phyloP scores from a whole-genome alignment of 106 monocot genomes.

The Acorus calamus region DNA sequence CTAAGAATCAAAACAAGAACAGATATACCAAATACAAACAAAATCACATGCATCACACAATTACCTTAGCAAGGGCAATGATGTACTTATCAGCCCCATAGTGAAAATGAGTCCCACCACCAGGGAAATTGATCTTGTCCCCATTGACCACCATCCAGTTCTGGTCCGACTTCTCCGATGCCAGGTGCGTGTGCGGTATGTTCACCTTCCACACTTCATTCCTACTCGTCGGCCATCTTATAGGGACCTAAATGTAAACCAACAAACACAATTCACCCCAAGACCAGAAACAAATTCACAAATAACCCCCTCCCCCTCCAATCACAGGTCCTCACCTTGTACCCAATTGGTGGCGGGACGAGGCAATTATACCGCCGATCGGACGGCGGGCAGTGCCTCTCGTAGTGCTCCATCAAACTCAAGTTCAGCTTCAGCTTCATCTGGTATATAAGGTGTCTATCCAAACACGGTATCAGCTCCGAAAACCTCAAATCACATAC shows the following conservation, averaged over 20 bases:
- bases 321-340: slow-evolving; percentile 23
- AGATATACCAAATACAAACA: no score
- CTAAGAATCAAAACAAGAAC: no score
- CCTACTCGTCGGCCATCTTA: slow-evolving; percentile 66
- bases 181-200: slow-evolving; percentile 71
- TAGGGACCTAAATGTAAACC: slow-evolving; percentile 34
- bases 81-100: slow-evolving; percentile 76
- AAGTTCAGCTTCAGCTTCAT: slow-evolving; percentile 54
- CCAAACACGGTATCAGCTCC: slow-evolving; percentile 84
- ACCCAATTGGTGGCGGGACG: slow-evolving; percentile 63
- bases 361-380: slow-evolving; percentile 63
- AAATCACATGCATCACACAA: no score
- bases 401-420: slow-evolving; percentile 83
- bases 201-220: slow-evolving; percentile 80
- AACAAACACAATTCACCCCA: not conserved
- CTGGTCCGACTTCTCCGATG: slow-evolving; percentile 76
- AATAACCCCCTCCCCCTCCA: no score
- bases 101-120: slow-evolving; percentile 84
- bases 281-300: no score
- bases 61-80: slow-evolving; percentile 52
- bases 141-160: slow-evolving; percentile 84
- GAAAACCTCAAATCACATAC: slow-evolving; percentile 56
- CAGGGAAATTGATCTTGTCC: slow-evolving; percentile 78
- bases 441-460: slow-evolving; percentile 72
- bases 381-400: slow-evolving; percentile 64